Evolutionary conservation across 176 grass and related monocot genomes (phyloP).

Genomic region (Oryza australiensis): DNA sequence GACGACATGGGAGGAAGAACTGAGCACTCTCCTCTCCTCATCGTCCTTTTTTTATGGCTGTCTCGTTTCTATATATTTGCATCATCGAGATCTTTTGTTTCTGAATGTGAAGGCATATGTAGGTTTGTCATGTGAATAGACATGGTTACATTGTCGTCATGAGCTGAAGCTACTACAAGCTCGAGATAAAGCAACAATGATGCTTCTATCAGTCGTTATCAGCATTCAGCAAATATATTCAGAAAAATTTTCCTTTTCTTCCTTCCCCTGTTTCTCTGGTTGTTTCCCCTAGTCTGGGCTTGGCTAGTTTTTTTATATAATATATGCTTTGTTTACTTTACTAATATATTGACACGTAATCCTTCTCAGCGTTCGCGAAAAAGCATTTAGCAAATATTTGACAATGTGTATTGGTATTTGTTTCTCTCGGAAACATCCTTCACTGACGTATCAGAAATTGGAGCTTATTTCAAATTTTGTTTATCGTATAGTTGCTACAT

Average conservation of each 20-base stretch:
- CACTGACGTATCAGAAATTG: neutral
- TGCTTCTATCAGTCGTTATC: neutral
- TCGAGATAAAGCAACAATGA: neutral
- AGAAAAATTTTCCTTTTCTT: no score
- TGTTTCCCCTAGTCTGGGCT: no score
- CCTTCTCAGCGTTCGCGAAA: neutral
- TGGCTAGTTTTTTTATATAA: no score
- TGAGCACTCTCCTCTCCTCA: neutral
- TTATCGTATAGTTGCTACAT: neutral
- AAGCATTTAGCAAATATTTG: no score
- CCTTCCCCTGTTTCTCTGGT: no score
- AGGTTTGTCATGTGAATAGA: neutral
- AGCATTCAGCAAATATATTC: no score
- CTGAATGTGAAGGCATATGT: neutral
- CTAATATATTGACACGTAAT: no score
- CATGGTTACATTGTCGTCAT: neutral
- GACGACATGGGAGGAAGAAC: neutral
- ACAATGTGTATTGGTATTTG: neutral
- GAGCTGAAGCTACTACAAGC: no score
- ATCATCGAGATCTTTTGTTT: neutral
- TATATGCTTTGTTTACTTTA: no score
- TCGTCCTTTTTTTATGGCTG: neutral
- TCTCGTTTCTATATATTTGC: neutral
- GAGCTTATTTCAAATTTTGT: neutral
- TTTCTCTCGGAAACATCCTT: neutral